These are phyloP conservation scores for Hylodesmum podocarpum DNA, from an alignment of 306 rosid genomes.

Conservation along the genomic window DNA sequence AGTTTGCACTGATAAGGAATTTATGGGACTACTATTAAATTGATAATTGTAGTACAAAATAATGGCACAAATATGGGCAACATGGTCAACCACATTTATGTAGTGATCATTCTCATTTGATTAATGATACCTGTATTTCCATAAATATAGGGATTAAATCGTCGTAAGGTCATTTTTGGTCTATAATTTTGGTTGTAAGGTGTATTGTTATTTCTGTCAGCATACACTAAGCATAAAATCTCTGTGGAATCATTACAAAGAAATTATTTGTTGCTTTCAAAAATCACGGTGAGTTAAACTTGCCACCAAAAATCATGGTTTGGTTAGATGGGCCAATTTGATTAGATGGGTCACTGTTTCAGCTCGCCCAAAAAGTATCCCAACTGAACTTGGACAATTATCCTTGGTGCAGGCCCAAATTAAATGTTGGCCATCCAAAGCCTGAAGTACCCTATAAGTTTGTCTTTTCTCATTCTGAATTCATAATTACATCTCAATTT, in stretches of 20 bases:
- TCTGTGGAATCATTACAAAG: too few relatives aligned
- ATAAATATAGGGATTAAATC: background rate
- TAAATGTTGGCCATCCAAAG: background rate
- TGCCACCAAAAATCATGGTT: too few relatives aligned
- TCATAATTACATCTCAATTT: background rate
- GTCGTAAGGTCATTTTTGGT: background rate
- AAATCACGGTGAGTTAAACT: too few relatives aligned
- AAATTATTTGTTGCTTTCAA: too few relatives aligned
- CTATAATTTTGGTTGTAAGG: background rate
- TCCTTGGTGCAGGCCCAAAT: constrained; percentile 8
- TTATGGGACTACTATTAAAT: background rate
- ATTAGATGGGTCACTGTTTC: background rate
- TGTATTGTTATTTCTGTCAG: too few relatives aligned
- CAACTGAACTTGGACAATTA: background rate
- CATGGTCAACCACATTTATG: constrained; percentile 16
- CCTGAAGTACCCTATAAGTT: background rate
- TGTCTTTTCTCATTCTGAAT: background rate
- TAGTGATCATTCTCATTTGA: background rate
- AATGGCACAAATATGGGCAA: background rate
- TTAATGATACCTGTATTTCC: background rate
- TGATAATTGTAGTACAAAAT: constrained; percentile 4
- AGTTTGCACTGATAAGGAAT: background rate
- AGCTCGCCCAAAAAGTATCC: background rate
- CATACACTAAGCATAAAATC: too few relatives aligned
- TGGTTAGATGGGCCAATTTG: too few relatives aligned